Percentiles rank a stretch among this genome's conserved stretches.
phyloP scores from a whole-genome alignment of 352 stramenopile species.

The Globisporangium cederbergense region DNA sequence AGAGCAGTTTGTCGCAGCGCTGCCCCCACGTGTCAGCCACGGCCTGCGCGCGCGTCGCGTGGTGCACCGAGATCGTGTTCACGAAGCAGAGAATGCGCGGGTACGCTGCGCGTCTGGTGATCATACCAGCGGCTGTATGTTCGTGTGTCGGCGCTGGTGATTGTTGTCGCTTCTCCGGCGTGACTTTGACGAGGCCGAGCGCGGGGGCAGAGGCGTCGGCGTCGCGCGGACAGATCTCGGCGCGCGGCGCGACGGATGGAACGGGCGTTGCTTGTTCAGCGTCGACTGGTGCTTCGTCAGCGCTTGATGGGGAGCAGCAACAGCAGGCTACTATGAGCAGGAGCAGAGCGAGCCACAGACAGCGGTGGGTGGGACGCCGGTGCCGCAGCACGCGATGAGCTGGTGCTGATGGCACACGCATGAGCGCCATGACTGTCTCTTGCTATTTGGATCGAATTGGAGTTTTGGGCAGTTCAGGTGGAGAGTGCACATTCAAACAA shows the following conservation, averaged over 20 bases:
- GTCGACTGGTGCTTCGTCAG: background rate
- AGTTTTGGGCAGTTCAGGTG: no score
- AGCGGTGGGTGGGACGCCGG: background rate
- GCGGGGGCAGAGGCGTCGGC: constrained; percentile 34
- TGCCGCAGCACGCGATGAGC: background rate
- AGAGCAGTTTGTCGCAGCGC: constrained; percentile 74
- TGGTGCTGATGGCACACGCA: background rate
- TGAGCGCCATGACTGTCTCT: background rate
- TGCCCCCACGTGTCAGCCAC: constrained; percentile 81
- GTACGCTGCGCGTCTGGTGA: constrained; percentile 20
- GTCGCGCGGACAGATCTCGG: constrained; percentile 54
- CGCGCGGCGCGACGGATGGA: constrained; percentile 21
- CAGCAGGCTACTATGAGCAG: background rate
- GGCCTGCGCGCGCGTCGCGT: constrained; percentile 50
- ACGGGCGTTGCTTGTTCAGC: background rate
- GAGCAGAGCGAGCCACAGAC: background rate
- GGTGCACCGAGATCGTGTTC: constrained; percentile 77
- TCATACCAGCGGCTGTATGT: constrained; percentile 6
- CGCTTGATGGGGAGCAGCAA: background rate
- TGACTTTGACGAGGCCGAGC: constrained; percentile 44
- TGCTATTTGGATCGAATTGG: background rate
- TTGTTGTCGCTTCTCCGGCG: constrained; percentile 16
- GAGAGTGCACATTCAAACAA: no score
- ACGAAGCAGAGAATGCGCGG: constrained; percentile 76
- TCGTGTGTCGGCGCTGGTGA: background rate